Conservation (phyloP, 441 rosid species). For the Arabidopsis lyrata region DNA sequence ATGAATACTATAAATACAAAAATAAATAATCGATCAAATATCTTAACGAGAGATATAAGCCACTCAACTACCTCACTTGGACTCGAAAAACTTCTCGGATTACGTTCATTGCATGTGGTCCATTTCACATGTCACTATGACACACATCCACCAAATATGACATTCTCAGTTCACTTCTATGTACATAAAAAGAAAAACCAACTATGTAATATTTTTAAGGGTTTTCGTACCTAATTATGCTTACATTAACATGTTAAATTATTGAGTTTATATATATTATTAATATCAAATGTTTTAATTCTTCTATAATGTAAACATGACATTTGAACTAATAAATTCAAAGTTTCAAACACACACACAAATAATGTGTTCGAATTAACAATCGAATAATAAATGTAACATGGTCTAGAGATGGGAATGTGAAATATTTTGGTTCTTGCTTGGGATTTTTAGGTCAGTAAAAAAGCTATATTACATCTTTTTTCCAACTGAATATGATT, state of each 20-base stretch:
- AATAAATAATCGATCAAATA: not conserved
- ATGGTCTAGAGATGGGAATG: not conserved
- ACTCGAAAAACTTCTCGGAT: conserved; percentile 20
- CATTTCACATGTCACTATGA: conserved; percentile 35
- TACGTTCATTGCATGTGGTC: conserved; percentile 42
- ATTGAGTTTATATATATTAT: not conserved
- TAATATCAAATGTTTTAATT: not conserved
- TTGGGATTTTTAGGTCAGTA: not conserved
- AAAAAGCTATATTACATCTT: not conserved
- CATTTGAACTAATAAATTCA: not conserved
- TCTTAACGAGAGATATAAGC: not conserved
- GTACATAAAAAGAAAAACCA: not conserved
- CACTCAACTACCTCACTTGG: conserved; percentile 26
- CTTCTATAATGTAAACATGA: not conserved
- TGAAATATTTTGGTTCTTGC: not conserved
- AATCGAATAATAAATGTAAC: not conserved
- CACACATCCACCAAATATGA: conserved; percentile 21
- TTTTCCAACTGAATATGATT: not conserved
- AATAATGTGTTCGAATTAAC: not conserved
- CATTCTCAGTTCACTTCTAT: conserved; percentile 1
- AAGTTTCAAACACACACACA: not conserved
- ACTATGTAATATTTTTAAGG: not conserved
- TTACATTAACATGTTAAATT: not conserved
- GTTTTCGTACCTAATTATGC: not conserved
- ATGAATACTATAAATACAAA: not conserved